These are phyloP conservation scores for Fragilaria radians DNA, from an alignment of 108 stramenopile species.

Conservation along the genomic window DNA sequence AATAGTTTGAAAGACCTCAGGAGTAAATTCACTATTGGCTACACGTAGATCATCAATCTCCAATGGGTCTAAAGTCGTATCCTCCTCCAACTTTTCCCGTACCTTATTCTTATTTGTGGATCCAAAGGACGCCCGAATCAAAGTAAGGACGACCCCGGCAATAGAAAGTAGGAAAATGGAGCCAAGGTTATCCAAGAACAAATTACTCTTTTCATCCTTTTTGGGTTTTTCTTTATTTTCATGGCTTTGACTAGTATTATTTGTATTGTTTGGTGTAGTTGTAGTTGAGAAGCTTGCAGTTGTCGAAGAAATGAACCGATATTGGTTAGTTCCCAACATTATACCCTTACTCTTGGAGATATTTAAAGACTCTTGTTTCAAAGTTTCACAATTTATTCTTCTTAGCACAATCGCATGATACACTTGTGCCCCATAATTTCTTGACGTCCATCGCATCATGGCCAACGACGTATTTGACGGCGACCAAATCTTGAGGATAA, in stretches of 20 bases:
- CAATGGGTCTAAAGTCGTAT: constrained; percentile 59
- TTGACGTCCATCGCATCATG: too few species aligned
- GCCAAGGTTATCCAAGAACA: constrained; percentile 85
- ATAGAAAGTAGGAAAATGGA: constrained; percentile 49
- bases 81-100: constrained; percentile 55
- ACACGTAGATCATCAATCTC: constrained; percentile 79
- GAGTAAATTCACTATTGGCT: constrained; percentile 62
- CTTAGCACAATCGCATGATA: too few species aligned
- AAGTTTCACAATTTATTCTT: too few species aligned
- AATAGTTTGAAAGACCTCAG: constrained; percentile 41
- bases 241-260: background rate
- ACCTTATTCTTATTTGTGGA: constrained; percentile 42
- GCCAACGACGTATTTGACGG: too few species aligned
- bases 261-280: too few species aligned
- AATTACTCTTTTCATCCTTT: constrained; percentile 49
- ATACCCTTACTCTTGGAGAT: too few species aligned
- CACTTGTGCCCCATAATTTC: too few species aligned
- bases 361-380: too few species aligned
- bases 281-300: too few species aligned
- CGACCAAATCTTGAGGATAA: too few species aligned
- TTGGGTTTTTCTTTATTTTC: constrained; percentile 3
- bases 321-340: too few species aligned
- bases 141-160: constrained; percentile 40
- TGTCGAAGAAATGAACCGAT: too few species aligned
- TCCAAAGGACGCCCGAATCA: constrained; percentile 54